Base-by-base conservation (phyloP, 768 basidiomycete genomes). In the Panellus pusillus region DNA sequence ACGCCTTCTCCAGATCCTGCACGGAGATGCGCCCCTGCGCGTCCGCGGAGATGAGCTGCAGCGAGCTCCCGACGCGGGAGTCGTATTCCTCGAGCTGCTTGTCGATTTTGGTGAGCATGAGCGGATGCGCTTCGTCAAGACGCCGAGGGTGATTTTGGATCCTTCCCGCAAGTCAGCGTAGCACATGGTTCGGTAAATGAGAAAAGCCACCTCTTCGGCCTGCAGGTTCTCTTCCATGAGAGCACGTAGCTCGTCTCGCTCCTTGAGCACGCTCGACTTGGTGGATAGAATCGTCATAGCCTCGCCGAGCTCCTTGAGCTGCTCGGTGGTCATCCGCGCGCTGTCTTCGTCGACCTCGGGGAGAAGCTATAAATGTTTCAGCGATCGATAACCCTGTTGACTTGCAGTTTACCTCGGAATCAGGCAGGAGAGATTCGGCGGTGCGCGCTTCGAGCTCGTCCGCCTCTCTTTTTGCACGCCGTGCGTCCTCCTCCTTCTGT, bases 91-190 rank as follows among this genome's bases (percentile, higher is more conserved):
- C 83, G 13, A 98, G 80, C 67, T 98, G 97, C 31, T 78, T 69
- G 73, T 98, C 96, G 68, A 99, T 87, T 77, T 97, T 96, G 61
- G 87, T 93, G 43, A 99, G 81, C 93, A 98, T 98, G 83, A 80
- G 49, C 93, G 89, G 70, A 99, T 95, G 44, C 93, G 91, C 75
- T 98, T 96, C 55, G 93, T 94, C 54, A 98, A 76, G n/a, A 88
- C 91, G 64, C 80, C 89, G 48, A 84, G 44, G 86, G 85, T n/a
- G 86, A 89, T 68, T 84, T 86, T 53, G 89, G 87, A 64, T 89
- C 86, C 84, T 87, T 56, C 28, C 3, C 24, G 39, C n/a, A 32
- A 47, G 51, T 62, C 20, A 45, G 20, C 32, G 3, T 9, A 35
- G 32, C 32, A 35, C 28, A 37, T 9, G 47, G 61, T 31, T 29